Evolutionary conservation across 2,329 filamentous ascomycete species (phyloP), one percentile per base, ranked within the genome.

Genomic region (Aspergillus ustus): DNA sequence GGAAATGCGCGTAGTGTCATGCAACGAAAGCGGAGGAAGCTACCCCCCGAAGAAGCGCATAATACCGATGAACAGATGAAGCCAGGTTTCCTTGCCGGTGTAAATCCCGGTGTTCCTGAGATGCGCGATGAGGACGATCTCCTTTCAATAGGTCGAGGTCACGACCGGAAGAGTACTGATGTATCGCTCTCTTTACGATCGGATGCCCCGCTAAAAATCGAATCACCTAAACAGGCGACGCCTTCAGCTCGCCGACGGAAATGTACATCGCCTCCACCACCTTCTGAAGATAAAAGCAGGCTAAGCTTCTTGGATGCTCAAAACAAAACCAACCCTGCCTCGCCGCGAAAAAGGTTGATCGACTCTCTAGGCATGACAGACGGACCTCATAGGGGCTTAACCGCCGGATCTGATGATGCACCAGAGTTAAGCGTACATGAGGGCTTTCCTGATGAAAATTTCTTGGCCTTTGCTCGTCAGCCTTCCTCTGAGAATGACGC

Each of bases 261-360:
- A 17, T 22, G 25, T 37, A 11, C 48, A 44, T 34, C 34, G 20
- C 31, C 6, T 7, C 20, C 5, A 28, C 45, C 9, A 9, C 17
- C n/a, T 31, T 20, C 22, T 17, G 58, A 43, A 37, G 7, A 40
- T 53, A 29, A 22, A 22, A n/a, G 19, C 11, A 22, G 19, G 37
- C 22, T 17, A 3, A 19, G 28, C 25, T 40, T 17, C 25, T 7
- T 20, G 19, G 19, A n/a, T 25, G n/a, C 13, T 7, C 34, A 28
- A 28, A 45, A 19, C 34, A 60, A 40, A 20, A 20, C 20, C 19
- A 22, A 49, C 46, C 50, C 40, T 13, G 44, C 15, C 37, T 67
- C 67, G 20, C 63, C 64, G 15, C 72, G 77, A 44, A 74, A 66
- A 59, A 73, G 76, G 55, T 60, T 78, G 37, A 69, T 78, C 34